These are phyloP conservation scores for Chrysoporthe austroafricana DNA, from an alignment of 2,329 filamentous ascomycete species.

Conservation along the genomic window DNA sequence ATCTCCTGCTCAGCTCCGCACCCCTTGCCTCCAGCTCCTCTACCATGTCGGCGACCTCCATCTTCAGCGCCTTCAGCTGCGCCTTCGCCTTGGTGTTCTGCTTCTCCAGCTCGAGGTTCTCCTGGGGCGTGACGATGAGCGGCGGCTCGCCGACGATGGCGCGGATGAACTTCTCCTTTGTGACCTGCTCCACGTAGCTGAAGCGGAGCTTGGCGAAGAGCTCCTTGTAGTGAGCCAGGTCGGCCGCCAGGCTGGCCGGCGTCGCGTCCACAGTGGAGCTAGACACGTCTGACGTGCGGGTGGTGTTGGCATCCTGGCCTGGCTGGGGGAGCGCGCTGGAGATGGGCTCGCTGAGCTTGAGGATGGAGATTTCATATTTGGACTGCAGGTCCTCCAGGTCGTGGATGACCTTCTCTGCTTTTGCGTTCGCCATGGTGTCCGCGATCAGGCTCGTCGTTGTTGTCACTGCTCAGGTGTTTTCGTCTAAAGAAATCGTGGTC, in stretches of 20 bases:
- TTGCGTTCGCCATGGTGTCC: conserved; percentile 38
- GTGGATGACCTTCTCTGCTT: conserved; percentile 47
- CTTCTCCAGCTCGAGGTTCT: conserved; percentile 78
- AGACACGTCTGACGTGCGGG: conserved; percentile 74
- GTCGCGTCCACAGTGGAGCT: conserved; percentile 67
- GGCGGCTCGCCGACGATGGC: conserved; percentile 91
- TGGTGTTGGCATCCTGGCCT: conserved; percentile 39
- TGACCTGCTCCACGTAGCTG: conserved; percentile 97
- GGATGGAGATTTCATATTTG: conserved; percentile 69
- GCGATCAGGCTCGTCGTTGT: too few relatives aligned
- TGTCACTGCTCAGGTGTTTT: not conserved
- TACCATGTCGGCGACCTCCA: conserved; percentile 75
- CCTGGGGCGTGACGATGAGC: conserved; percentile 77
- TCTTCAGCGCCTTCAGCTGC: conserved; percentile 77
- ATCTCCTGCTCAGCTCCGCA: conserved; percentile 58
- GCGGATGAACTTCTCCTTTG: conserved; percentile 96
- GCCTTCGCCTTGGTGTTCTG: conserved; percentile 73
- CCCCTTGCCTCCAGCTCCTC: conserved; percentile 70
- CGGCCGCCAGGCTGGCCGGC: conserved; percentile 78
- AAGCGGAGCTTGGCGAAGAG: conserved; percentile 96
- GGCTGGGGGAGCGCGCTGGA: conserved; percentile 53
- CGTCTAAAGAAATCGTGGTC: not conserved
- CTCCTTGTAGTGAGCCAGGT: conserved; percentile 89
- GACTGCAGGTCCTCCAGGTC: conserved; percentile 58
- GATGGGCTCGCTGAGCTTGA: conserved; percentile 77